Evolutionary conservation across 176 grass and related monocot species (phyloP).

Genomic region (sorghum (Sorghum bicolor)): DNA sequence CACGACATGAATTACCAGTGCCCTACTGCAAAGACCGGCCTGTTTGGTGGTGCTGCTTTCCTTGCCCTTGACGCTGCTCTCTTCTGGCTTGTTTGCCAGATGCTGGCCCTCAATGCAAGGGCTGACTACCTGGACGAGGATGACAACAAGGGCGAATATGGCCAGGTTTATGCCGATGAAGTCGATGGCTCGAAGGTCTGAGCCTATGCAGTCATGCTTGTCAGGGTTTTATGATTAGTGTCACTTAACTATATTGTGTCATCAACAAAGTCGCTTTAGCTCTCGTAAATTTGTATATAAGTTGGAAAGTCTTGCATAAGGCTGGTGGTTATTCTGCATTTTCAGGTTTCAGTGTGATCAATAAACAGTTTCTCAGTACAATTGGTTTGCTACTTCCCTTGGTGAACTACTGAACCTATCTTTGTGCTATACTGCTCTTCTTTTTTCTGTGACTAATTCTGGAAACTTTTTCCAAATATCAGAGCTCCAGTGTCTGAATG

Average conservation of each 20-base stretch:
- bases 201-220: background rate
- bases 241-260: constrained; percentile 4
- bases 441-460: background rate
- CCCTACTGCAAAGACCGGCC: constrained; percentile 80
- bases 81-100: constrained; percentile 71
- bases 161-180: constrained; percentile 55
- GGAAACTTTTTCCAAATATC: background rate
- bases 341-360: constrained; percentile 12
- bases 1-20: constrained; percentile 50
- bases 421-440: background rate
- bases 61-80: constrained; percentile 61
- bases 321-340: background rate
- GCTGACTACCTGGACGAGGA: constrained; percentile 63
- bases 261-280: constrained; percentile 6
- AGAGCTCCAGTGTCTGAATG: background rate
- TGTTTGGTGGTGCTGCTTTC: constrained; percentile 80
- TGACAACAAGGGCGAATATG: constrained; percentile 61
- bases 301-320: constrained; percentile 19
- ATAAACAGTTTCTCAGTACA: background rate
- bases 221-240: constrained; percentile 3
- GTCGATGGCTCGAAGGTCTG: constrained; percentile 26
- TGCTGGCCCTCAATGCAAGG: constrained; percentile 75
- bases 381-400: background rate
- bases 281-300: constrained; percentile 39
- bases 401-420: background rate